A percentile compares a stretch with the other conserved stretches of the same genome.
Evolutionary conservation across 2,329 filamentous ascomycete genomes (phyloP).

Genomic region (Neospermospora avenae): DNA sequence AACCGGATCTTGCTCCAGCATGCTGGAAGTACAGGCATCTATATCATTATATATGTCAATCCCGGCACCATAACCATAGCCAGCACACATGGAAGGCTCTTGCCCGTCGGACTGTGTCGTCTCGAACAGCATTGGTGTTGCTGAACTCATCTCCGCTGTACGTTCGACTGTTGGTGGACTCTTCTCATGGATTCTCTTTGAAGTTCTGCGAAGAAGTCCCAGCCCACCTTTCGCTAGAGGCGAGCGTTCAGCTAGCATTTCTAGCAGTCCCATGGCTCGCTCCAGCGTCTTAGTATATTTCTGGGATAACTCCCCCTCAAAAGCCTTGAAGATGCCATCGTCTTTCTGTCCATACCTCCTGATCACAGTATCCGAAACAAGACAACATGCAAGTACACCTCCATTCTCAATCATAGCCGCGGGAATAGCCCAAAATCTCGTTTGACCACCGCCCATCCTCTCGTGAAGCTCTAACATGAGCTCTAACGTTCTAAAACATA

Average conservation of each 20-base stretch:
- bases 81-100: neutral
- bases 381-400: neutral
- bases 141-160: neutral
- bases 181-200: neutral
- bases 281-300: neutral
- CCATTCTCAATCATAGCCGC: constrained; percentile 1
- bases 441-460: neutral
- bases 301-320: neutral
- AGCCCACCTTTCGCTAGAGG: neutral
- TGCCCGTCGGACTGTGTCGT: neutral
- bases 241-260: neutral
- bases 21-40: neutral
- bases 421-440: neutral
- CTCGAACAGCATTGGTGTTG: neutral
- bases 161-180: neutral
- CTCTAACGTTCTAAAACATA: neutral
- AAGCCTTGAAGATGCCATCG: neutral
- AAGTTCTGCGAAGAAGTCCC: neutral
- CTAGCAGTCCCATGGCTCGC: neutral
- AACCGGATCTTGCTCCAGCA: neutral
- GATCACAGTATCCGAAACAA: neutral
- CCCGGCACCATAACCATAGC: neutral
- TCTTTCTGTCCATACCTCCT: neutral
- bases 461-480: neutral
- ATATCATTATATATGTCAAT: neutral